These are phyloP conservation scores for Phytophthora hybrid DNA, from an alignment of 352 stramenopile species.

Conservation along the genomic window DNA sequence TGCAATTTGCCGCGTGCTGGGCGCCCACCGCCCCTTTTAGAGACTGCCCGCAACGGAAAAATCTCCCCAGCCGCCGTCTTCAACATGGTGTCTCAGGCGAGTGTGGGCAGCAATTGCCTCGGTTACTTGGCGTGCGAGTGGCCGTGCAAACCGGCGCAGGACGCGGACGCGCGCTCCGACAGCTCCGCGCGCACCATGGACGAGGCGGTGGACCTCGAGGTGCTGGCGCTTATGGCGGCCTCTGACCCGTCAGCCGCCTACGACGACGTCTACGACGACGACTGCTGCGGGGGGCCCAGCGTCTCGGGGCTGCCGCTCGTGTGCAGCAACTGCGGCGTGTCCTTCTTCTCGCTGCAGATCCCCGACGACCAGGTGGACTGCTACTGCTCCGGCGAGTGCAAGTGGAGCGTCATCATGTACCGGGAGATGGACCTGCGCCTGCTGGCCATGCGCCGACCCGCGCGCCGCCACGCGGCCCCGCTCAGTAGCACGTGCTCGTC, in stretches of 20 bases:
- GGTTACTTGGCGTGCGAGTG: constrained; percentile 24
- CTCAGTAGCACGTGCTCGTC: constrained; percentile 34
- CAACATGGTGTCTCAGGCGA: constrained; percentile 32
- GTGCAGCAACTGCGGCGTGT: constrained; percentile 85
- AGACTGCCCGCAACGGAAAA: neutral
- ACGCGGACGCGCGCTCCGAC: constrained; percentile 37
- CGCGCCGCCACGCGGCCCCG: constrained; percentile 16
- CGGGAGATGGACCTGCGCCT: constrained; percentile 82
- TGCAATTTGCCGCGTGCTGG: constrained; percentile 37
- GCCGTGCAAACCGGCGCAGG: constrained; percentile 20
- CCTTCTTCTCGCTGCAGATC: constrained; percentile 82
- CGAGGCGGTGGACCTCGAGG: constrained; percentile 56
- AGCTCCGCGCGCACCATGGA: constrained; percentile 38
- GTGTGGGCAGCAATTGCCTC: neutral
- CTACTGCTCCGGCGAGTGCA: constrained; percentile 91
- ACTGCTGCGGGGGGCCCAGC: constrained; percentile 10
- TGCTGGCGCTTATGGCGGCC: constrained; percentile 41
- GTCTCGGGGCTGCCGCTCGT: constrained; percentile 79
- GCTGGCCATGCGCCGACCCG: constrained; percentile 50
- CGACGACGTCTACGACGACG: constrained; percentile 1
- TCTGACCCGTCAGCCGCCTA: constrained; percentile 5
- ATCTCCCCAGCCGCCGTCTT: constrained; percentile 1
- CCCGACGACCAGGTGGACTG: constrained; percentile 71
- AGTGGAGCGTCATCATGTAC: constrained; percentile 91
- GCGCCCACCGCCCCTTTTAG: neutral